Evolutionary conservation across 805 yeast genomes (phyloP).

Genomic region (Ogataea degrootiae): DNA sequence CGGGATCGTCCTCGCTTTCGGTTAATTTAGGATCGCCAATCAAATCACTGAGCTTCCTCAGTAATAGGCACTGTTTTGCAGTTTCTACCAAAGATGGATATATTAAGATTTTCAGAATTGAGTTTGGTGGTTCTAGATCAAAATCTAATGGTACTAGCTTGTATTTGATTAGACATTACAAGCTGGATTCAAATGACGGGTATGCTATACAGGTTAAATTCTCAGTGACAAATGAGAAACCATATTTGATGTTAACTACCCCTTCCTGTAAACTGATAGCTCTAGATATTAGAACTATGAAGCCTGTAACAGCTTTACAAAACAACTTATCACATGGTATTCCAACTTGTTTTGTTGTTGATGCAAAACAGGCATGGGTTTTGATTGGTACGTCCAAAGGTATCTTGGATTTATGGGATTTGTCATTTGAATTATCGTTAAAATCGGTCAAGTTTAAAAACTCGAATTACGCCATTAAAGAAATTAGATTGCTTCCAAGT

Average conservation of each 20-base stretch:
- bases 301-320: conserved; percentile 34
- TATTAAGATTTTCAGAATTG: conserved; percentile 38
- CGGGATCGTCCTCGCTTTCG: conserved; percentile 43
- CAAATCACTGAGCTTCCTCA: conserved; percentile 45
- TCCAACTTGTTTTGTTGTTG: conserved; percentile 55
- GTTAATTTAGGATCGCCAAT: conserved; percentile 47
- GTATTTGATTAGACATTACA: conserved; percentile 36
- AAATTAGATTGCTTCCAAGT: conserved; percentile 41
- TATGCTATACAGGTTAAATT: conserved; percentile 43
- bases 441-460: conserved; percentile 56
- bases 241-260: conserved; percentile 47
- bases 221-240: conserved; percentile 34
- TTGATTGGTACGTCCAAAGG: conserved; percentile 75
- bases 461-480: conserved; percentile 40
- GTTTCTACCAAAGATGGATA: conserved; percentile 47
- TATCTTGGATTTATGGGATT: conserved; percentile 73
- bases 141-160: conserved; percentile 17
- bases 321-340: conserved; percentile 65
- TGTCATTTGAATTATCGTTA: conserved; percentile 57
- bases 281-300: conserved; percentile 58
- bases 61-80: conserved; percentile 53
- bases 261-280: conserved; percentile 46
- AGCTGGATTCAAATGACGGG: conserved; percentile 31
- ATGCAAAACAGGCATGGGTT: conserved; percentile 53
- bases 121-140: conserved; percentile 19